These are phyloP conservation scores for Beauveria sp. DNA, from an alignment of 2,329 filamentous ascomycete genomes.

Conservation along the genomic window DNA sequence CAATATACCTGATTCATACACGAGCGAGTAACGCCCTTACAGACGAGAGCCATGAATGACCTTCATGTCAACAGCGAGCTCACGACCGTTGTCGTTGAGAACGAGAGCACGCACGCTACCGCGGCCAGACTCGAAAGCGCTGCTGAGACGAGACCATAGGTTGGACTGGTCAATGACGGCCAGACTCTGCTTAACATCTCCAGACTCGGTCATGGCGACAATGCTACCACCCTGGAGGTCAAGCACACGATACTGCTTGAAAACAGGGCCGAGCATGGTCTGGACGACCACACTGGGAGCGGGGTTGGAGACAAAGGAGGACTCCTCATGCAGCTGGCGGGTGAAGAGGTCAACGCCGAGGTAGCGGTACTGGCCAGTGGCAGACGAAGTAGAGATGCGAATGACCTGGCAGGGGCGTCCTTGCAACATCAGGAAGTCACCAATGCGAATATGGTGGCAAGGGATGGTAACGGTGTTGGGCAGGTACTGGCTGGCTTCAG, in stretches of 20 bases:
- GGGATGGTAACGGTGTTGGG: constrained; percentile 95
- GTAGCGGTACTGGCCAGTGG: constrained; percentile 99
- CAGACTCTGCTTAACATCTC: constrained; percentile 94
- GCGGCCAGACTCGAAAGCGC: constrained; percentile 83
- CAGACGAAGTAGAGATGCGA: constrained; percentile 94
- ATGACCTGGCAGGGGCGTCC: constrained; percentile 99
- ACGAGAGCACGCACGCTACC: constrained; percentile 93
- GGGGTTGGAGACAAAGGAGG: constrained; percentile 93
- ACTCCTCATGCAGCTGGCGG: constrained; percentile 99
- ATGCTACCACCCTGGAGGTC: constrained; percentile 83
- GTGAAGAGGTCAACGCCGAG: constrained; percentile 99
- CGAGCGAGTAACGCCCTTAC: constrained; percentile 31
- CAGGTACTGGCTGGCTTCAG: constrained; percentile 27
- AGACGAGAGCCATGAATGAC: constrained; percentile 76
- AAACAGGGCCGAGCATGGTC: constrained; percentile 98
- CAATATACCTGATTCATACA: constrained; percentile 9
- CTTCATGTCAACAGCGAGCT: constrained; percentile 99
- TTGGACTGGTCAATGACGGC: constrained; percentile 92
- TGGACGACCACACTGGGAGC: constrained; percentile 94
- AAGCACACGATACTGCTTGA: constrained; percentile 99
- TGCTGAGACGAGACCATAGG: constrained; percentile 71
- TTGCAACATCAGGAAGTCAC: constrained; percentile 97
- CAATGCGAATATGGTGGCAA: constrained; percentile 98
- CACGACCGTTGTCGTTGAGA: constrained; percentile 84
- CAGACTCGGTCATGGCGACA: constrained; percentile 97